phyloP scores from a whole-genome alignment of 352 stramenopile genomes.

The Phytophthora foliorum region DNA sequence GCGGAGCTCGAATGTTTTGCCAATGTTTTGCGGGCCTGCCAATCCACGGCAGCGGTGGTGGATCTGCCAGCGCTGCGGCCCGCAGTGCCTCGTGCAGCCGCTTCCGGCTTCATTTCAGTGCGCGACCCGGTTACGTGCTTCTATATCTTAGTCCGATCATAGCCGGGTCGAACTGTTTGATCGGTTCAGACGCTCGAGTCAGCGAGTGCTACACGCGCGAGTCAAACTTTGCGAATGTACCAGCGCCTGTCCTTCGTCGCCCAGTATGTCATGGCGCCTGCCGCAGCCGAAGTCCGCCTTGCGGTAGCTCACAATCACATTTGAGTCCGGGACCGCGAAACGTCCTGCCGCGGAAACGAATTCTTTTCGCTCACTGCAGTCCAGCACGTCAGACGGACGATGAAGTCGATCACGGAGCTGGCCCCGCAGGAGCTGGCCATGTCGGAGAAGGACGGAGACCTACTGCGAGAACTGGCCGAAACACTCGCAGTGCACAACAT shows the following conservation, averaged over 20 bases:
- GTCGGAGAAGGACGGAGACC: conserved; percentile 40
- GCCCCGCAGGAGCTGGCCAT: conserved; percentile 34
- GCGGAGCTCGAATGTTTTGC: conserved; percentile 1
- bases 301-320: conserved; percentile 36
- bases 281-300: too few species aligned
- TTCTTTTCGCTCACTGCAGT: conserved; percentile 5
- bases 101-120: conserved; percentile 41
- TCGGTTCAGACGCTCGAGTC: conserved; percentile 27
- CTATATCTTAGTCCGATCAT: conserved; percentile 22
- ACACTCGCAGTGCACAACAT: conserved; percentile 56
- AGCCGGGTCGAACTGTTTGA: conserved; percentile 6
- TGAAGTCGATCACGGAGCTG: conserved; percentile 39
- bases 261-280: conserved; percentile 2
- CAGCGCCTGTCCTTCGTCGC: conserved; percentile 17
- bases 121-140: conserved; percentile 4
- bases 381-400: conserved; percentile 20
- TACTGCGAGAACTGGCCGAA: conserved; percentile 47
- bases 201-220: conserved; percentile 11
- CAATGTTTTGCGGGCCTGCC: conserved; percentile 3
- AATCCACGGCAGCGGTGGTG: not conserved
- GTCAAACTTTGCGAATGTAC: conserved; percentile 7
- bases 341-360: not conserved
- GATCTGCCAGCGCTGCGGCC: not conserved
- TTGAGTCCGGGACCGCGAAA: conserved; percentile 23
- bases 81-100: conserved; percentile 1